Percentiles rank a stretch among this genome's conserved stretches.
Evolutionary conservation across 257 asterid species (phyloP).

Genomic region (Cruciata laevipes): DNA sequence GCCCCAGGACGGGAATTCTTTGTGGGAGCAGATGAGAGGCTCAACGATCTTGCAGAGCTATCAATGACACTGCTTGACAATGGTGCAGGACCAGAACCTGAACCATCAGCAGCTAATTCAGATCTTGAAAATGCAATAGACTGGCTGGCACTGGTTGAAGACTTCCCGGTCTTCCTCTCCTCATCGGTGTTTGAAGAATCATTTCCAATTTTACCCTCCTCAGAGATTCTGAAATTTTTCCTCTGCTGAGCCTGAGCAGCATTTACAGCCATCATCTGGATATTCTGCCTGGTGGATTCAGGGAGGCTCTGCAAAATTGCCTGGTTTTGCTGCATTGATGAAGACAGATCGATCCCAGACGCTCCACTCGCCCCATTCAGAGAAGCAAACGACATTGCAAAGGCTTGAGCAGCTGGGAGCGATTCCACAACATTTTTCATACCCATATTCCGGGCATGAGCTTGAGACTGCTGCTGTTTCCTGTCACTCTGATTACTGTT

Average conservation of each 20-base stretch:
- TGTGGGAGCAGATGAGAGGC: conserved; percentile 31
- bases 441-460: conserved; percentile 35
- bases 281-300: conserved; percentile 59
- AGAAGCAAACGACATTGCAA: conserved; percentile 80
- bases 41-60: conserved; percentile 44
- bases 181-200: conserved; percentile 48
- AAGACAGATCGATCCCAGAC: conserved; percentile 40
- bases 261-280: conserved; percentile 56
- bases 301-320: conserved; percentile 62
- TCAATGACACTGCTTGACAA: conserved; percentile 43
- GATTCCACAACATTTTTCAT: conserved; percentile 48
- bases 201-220: conserved; percentile 47
- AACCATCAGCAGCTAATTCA: conserved; percentile 36
- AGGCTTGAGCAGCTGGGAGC: conserved; percentile 53
- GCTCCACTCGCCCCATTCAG: conserved; percentile 43
- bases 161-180: conserved; percentile 55
- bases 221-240: conserved; percentile 50
- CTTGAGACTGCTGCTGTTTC: conserved; percentile 46
- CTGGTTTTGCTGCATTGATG: conserved; percentile 70
- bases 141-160: conserved; percentile 36
- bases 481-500: conserved; percentile 47
- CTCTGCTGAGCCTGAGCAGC: conserved; percentile 55
- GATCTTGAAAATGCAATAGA: conserved; percentile 74
- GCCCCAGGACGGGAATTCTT: conserved; percentile 43
- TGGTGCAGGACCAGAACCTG: conserved; percentile 25